phyloP scores from a whole-genome alignment of 1,284 basidiomycete species.

The Mycena sp. region DNA sequence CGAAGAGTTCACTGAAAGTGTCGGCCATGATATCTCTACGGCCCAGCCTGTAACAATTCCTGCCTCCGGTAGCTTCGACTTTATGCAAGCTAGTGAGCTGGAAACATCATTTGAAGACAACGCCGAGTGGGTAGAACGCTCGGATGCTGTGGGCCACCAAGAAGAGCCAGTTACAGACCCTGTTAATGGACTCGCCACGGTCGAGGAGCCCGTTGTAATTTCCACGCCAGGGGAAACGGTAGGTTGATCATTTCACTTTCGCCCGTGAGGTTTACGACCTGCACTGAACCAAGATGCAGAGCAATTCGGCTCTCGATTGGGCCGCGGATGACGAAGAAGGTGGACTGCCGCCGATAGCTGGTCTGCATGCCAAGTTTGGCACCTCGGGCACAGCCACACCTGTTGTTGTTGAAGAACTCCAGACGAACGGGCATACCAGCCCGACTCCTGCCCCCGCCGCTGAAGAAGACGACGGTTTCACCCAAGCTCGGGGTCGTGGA shows the following conservation, averaged over 20 bases:
- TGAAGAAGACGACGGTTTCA: constrained; percentile 73
- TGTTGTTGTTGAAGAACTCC: constrained; percentile 48
- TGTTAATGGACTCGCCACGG: constrained; percentile 40
- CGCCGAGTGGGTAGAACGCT: constrained; percentile 61
- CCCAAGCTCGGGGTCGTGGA: constrained; percentile 52
- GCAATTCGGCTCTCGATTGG: constrained; percentile 59
- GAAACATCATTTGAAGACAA: constrained; percentile 59
- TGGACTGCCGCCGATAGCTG: constrained; percentile 66
- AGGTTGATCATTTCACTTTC: constrained; percentile 1
- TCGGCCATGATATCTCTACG: constrained; percentile 47
- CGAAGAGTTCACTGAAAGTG: constrained; percentile 40
- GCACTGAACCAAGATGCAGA: constrained; percentile 32
- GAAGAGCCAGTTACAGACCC: constrained; percentile 32
- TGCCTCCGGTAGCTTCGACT: constrained; percentile 68
- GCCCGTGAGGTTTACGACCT: constrained; percentile 13
- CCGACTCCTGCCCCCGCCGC: constrained; percentile 40
- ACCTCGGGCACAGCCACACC: constrained; percentile 66
- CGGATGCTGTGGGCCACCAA: constrained; percentile 41
- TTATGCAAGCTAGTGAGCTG: constrained; percentile 82
- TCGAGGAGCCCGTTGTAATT: constrained; percentile 32
- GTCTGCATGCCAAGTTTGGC: constrained; percentile 61
- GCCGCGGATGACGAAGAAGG: constrained; percentile 64
- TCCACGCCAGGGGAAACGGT: constrained; percentile 28
- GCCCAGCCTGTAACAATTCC: constrained; percentile 38
- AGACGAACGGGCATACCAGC: constrained; percentile 29